Evolutionary conservation across 345 rosid genomes (phyloP).

Genomic region (Salix arbutifolia): DNA sequence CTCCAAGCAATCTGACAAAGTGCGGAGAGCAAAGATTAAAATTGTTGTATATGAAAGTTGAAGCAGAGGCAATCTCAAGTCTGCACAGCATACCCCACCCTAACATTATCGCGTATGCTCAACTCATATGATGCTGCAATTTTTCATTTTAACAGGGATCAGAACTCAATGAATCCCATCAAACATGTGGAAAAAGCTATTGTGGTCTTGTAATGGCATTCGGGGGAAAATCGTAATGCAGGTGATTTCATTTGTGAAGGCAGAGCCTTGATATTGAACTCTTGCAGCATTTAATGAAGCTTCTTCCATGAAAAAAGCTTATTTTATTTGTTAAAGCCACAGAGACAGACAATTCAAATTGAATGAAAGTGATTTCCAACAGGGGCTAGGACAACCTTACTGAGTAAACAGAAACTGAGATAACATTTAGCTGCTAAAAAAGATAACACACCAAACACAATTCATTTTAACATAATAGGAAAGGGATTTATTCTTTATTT

Average conservation of each 20-base stretch:
- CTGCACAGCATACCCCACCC: not conserved
- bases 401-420: conserved; percentile 10
- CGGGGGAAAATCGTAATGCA: too few relatives aligned
- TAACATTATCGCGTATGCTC: not conserved
- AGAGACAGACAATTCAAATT: not conserved
- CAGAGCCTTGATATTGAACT: not conserved
- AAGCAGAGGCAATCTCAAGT: not conserved
- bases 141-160: not conserved
- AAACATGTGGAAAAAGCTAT: too few relatives aligned
- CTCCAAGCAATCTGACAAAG: conserved; percentile 7
- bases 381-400: conserved; percentile 6
- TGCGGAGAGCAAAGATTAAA: not conserved
- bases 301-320: conserved; percentile 4
- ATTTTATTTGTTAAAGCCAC: conserved; percentile 2
- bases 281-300: not conserved
- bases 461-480: conserved; percentile 1
- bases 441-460: conserved; percentile 3
- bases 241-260: not conserved
- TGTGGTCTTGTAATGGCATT: too few relatives aligned
- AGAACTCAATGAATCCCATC: too few relatives aligned
- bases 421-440: conserved; percentile 11
- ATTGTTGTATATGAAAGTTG: not conserved
- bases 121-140: not conserved
- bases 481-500: conserved; percentile 5
- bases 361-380: conserved; percentile 25